Evolutionary conservation across 1,139 yeast species (phyloP).

Genomic region (Geotrichum klebahnii): DNA sequence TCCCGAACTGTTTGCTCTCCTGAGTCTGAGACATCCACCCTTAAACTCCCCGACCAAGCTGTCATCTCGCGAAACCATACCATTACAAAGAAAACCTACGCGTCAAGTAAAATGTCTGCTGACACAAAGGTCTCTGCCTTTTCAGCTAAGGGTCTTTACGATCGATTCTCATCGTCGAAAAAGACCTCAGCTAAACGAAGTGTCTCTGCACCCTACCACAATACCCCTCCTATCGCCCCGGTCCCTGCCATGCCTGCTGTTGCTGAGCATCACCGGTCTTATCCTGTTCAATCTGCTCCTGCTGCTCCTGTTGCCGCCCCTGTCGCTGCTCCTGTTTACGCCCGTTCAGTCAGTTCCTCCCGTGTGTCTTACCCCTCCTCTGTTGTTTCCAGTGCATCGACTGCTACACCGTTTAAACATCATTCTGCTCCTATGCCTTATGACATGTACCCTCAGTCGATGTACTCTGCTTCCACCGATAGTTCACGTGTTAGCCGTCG

Average conservation of each 20-base stretch:
- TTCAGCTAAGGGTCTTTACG: conserved; percentile 14
- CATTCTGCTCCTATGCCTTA: conserved; percentile 5
- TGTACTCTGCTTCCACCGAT: conserved; percentile 8
- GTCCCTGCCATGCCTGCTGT: not conserved
- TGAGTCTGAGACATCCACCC: not conserved
- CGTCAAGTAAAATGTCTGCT: conserved; percentile 6
- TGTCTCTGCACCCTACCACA: not conserved
- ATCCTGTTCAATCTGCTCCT: not conserved
- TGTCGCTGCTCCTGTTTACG: conserved; percentile 4
- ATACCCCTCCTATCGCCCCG: not conserved
- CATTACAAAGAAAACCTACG: conserved; percentile 4
- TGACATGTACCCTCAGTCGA: conserved; percentile 6
- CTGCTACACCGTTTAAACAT: not conserved
- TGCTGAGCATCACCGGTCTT: not conserved
- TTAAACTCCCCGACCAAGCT: not conserved
- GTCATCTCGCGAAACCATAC: not conserved
- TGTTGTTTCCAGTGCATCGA: not conserved
- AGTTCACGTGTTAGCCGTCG: not conserved
- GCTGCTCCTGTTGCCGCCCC: not conserved
- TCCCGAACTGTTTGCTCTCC: not conserved
- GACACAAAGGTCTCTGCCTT: conserved; percentile 10
- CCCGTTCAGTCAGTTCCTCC: conserved; percentile 4
- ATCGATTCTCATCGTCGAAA: conserved; percentile 6
- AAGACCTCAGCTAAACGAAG: not conserved
- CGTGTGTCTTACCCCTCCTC: not conserved